Conservation (phyloP, 192 early-diverging fungal genomes). For the Lunasporangiospora selenospora region DNA sequence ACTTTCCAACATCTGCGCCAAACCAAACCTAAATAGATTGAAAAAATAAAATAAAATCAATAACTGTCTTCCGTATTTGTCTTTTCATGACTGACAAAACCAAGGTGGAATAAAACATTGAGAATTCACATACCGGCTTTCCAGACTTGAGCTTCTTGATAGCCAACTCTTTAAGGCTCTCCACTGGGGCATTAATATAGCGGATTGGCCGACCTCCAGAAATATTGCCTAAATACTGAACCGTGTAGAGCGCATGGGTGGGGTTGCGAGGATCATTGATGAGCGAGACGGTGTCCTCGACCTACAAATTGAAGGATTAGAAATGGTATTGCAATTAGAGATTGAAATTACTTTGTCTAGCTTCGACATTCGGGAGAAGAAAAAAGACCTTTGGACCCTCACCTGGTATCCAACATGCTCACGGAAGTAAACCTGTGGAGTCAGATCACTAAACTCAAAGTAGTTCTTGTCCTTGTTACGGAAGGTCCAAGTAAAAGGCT, state of each 20-base stretch:
- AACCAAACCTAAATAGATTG: conserved; percentile 65
- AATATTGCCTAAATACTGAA: conserved; percentile 77
- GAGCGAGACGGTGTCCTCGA: conserved; percentile 66
- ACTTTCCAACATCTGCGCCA: conserved; percentile 79
- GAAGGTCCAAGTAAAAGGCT: conserved; percentile 69
- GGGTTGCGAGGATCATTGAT: conserved; percentile 80
- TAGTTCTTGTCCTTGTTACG: conserved; percentile 77
- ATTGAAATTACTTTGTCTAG: background rate
- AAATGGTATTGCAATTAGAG: background rate
- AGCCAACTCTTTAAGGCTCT: conserved; percentile 64
- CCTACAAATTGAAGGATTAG: conserved; percentile 42
- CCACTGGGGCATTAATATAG: conserved; percentile 68
- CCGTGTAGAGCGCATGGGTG: conserved; percentile 68
- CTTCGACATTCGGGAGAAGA: background rate
- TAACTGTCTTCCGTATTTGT: too few relatives aligned
- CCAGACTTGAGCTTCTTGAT: conserved; percentile 63
- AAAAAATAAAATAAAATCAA: too few relatives aligned
- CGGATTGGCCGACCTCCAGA: conserved; percentile 68
- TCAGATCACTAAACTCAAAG: conserved; percentile 57
- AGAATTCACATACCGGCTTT: conserved; percentile 51
- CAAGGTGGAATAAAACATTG: background rate
- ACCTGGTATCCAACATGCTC: conserved; percentile 64
- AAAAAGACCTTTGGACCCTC: conserved; percentile 1
- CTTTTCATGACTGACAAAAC: too few relatives aligned
- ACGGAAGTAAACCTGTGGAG: conserved; percentile 68